Evolutionary conservation across 208 protist genomes (phyloP), one percentile per base, ranked within the genome.

Genomic region (Acanthamoeba sp.): DNA sequence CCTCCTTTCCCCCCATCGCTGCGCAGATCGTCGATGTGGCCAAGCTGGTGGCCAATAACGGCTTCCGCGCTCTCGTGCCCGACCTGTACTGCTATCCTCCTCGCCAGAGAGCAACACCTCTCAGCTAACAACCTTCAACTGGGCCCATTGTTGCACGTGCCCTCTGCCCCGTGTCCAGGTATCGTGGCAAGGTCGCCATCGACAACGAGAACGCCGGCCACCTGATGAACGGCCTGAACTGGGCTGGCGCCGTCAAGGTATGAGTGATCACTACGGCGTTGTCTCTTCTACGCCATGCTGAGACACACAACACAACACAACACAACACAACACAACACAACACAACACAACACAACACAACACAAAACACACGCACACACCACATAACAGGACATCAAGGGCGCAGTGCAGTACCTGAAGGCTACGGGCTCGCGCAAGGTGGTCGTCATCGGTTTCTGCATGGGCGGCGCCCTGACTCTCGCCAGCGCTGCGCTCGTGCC

Each of bases 391-490:
- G 84, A 91, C 50, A 91, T 91, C 52, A 24, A 40, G 22, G 84
- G 55, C 18, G 84, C 84, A 4, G 57, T 91, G 29, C 48, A 91
- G 57, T 91, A 91, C 38, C 84, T 91, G 4, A 59, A 71, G 42
- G 10, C 48, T 50, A 59, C 42, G 6, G 84, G 84, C 84, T 91
- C 52, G 14, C 42, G 52, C 50, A 91, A 91, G 84, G 84, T 91
- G 50, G 84, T 48, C 84, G 55, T 91, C 32, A 62, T 69, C 24
- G 84, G 84, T 40, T 71, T 69, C 40, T 91, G 84, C 87, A 92
- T 92, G 87, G 87, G 87, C 24, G 87, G 87, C n/a, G 87, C 87
- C 1, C 36, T 92, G 34, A 12, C 87, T 27, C 87, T 92, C 24
- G 87, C 87, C 38, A 73, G 40, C 40, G 59, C 57, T 36, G 59